A percentile compares a stretch with the other conserved stretches of the same genome.
These are phyloP conservation scores for Umbelopsis sp. DNA, from an alignment of 371 early-diverging fungal species.

Conservation along the genomic window DNA sequence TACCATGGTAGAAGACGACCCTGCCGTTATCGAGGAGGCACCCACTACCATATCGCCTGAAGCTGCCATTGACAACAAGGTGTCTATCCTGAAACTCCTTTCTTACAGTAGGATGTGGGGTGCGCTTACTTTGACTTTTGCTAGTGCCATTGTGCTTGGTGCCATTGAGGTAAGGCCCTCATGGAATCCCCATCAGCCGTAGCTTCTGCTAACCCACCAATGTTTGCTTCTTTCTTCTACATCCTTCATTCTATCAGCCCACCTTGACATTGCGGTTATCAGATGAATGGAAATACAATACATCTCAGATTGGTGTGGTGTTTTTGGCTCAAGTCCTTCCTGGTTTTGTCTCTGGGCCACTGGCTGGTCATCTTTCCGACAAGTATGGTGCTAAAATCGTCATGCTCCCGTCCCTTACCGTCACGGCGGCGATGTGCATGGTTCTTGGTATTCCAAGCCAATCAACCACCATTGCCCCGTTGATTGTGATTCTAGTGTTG, in stretches of 20 bases:
- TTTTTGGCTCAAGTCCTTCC: slow-evolving; percentile 58
- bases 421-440: slow-evolving; percentile 36
- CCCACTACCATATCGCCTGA: not conserved
- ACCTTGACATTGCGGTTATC: slow-evolving; percentile 60
- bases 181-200: not conserved
- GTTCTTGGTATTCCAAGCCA: slow-evolving; percentile 46
- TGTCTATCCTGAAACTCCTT: slow-evolving; percentile 35
- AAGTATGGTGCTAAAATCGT: slow-evolving; percentile 48
- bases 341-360: slow-evolving; percentile 44
- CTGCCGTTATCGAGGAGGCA: not conserved
- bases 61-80: slow-evolving; percentile 19
- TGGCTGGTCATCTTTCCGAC: slow-evolving; percentile 51
- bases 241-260: slow-evolving; percentile 36
- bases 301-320: slow-evolving; percentile 59
- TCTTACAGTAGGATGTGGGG: slow-evolving; percentile 33
- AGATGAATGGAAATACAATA: slow-evolving; percentile 55
- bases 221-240: too few species aligned
- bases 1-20: not conserved
- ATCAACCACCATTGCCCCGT: slow-evolving; percentile 40
- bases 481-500: slow-evolving; percentile 41
- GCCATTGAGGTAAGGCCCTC: slow-evolving; percentile 41
- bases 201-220: not conserved
- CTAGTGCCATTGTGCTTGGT: slow-evolving; percentile 46
- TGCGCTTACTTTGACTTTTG: slow-evolving; percentile 34
- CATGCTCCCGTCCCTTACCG: slow-evolving; percentile 48